Evolutionary conservation across 2,329 filamentous ascomycete species (phyloP).

Genomic region (Cladosporium sp.): DNA sequence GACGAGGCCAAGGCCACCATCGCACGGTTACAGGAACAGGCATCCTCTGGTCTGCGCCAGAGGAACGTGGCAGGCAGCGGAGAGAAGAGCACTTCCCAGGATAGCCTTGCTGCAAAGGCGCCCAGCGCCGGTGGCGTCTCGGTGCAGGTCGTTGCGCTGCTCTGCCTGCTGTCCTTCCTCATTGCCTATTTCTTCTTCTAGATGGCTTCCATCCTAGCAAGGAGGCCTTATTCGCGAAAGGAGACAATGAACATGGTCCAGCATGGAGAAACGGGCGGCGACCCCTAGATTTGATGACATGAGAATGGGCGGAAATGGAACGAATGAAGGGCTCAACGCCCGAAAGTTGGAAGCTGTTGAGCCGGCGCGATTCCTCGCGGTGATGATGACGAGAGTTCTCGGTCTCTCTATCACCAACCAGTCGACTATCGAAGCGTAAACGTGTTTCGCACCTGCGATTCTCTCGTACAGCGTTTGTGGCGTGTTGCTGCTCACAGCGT

Average conservation of each 20-base stretch:
- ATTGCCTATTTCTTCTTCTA: conserved; percentile 96
- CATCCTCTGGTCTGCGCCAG: conserved; percentile 72
- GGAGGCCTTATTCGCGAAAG: not conserved
- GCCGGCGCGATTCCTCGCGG: not conserved
- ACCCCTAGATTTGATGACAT: not conserved
- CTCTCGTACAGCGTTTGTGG: conserved; percentile 2
- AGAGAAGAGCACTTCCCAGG: conserved; percentile 26
- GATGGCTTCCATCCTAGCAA: not conserved
- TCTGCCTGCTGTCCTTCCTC: conserved; percentile 89
- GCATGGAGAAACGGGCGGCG: not conserved
- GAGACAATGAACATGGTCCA: not conserved
- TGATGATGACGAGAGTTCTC: not conserved
- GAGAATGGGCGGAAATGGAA: not conserved
- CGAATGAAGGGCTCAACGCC: not conserved
- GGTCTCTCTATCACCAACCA: not conserved
- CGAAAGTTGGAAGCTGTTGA: not conserved
- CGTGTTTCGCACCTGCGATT: conserved; percentile 4
- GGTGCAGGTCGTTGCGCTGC: conserved; percentile 75
- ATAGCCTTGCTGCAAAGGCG: conserved; percentile 26
- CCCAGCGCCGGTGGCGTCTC: conserved; percentile 68
- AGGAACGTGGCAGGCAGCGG: conserved; percentile 57
- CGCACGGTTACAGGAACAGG: conserved; percentile 63
- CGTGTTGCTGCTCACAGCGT: not conserved
- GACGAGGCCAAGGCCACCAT: conserved; percentile 74
- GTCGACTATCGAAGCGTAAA: not conserved